Conservation (phyloP, 1,284 basidiomycete species). For the Cerrena zonata region DNA sequence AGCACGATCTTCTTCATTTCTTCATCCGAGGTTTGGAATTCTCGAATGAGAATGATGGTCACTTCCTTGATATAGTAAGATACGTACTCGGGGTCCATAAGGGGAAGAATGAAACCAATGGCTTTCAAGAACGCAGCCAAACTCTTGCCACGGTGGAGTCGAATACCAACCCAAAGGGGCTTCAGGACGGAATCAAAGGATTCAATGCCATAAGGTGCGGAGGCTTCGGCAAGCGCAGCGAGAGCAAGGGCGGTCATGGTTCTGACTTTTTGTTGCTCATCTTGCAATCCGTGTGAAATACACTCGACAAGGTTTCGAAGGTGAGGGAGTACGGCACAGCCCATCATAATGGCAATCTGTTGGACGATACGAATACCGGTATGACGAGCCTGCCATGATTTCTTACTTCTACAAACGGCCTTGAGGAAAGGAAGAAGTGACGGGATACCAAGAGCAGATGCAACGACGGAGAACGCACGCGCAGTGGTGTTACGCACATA, state of each 20-base stretch:
- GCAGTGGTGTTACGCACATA: slow-evolving; percentile 99
- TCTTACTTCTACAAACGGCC: slow-evolving; percentile 96
- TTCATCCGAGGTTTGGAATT: slow-evolving; percentile 98
- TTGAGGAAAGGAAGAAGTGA: slow-evolving; percentile 96
- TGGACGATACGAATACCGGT: slow-evolving; percentile 99
- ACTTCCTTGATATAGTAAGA: slow-evolving; percentile 98
- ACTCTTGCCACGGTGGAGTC: slow-evolving; percentile 95
- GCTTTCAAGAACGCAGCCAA: slow-evolving; percentile 98
- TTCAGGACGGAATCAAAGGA: slow-evolving; percentile 98
- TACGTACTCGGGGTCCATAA: slow-evolving; percentile 99
- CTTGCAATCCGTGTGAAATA: slow-evolving; percentile 90
- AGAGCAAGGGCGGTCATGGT: slow-evolving; percentile 97
- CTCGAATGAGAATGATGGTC: slow-evolving; percentile 95
- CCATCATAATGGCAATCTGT: slow-evolving; percentile 99
- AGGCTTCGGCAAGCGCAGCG: slow-evolving; percentile 94
- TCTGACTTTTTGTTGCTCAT: slow-evolving; percentile 98
- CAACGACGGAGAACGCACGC: slow-evolving; percentile 97
- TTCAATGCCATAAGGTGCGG: slow-evolving; percentile 98
- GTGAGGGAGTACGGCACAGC: slow-evolving; percentile 96
- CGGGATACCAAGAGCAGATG: slow-evolving; percentile 95
- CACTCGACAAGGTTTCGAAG: slow-evolving; percentile 94
- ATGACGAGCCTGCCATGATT: slow-evolving; percentile 99
- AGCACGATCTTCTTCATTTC: slow-evolving; percentile 99
- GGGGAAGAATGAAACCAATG: slow-evolving; percentile 98
- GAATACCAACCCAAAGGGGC: slow-evolving; percentile 96